Evolutionary conservation across 2,329 filamentous ascomycete species (phyloP).

Genomic region (Aspergillus spinulosporus): DNA sequence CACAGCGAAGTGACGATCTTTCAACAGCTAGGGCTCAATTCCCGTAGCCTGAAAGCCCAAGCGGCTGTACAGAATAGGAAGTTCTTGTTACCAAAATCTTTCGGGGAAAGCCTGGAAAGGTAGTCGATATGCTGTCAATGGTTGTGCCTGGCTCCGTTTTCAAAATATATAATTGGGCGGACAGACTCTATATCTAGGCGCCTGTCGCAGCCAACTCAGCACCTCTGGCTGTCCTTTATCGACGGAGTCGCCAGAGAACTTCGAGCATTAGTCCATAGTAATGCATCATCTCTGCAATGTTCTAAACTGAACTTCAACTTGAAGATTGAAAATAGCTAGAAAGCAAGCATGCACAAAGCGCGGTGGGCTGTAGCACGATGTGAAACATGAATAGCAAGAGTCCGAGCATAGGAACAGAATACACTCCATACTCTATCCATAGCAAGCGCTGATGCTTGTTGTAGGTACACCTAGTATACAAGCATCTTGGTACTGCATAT

Average conservation of each 20-base stretch:
- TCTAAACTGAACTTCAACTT: no score
- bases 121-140: background rate
- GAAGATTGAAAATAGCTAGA: no score
- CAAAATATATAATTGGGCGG: background rate
- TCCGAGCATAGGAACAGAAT: background rate
- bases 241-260: background rate
- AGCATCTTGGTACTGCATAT: background rate
- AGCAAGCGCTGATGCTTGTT: background rate
- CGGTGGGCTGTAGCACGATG: background rate
- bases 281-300: no score
- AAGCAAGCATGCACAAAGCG: background rate
- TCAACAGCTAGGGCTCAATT: no score
- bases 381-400: slow-evolving; percentile 1
- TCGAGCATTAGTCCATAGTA: background rate
- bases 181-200: no score
- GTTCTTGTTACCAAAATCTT: background rate
- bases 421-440: background rate
- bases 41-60: no score
- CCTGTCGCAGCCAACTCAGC: no score
- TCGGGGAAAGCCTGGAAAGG: slow-evolving; percentile 5
- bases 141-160: slow-evolving; percentile 9
- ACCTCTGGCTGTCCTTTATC: no score
- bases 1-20: background rate
- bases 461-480: background rate
- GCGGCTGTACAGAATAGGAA: no score